These are phyloP conservation scores for Colletotrichum limetticola DNA, from an alignment of 2,329 filamentous ascomycete genomes.

Conservation along the genomic window DNA sequence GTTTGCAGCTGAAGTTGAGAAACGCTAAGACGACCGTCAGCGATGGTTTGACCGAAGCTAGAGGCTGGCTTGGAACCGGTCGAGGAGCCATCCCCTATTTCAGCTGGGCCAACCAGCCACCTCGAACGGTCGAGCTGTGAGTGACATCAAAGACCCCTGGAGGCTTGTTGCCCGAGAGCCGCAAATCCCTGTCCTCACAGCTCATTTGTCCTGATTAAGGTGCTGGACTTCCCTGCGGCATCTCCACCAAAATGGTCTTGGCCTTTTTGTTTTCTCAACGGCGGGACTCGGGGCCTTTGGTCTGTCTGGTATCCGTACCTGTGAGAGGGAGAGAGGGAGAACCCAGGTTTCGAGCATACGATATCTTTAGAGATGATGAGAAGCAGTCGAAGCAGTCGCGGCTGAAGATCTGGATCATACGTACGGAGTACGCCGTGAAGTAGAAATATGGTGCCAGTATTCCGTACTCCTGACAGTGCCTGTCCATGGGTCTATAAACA, in stretches of 20 bases:
- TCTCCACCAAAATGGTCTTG: constrained; percentile 23
- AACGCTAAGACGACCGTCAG: constrained; percentile 29
- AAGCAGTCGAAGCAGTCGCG: not conserved
- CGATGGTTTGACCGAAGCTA: constrained; percentile 18
- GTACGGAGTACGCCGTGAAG: not conserved
- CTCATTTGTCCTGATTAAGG: constrained; percentile 34
- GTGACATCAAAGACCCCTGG: constrained; percentile 27
- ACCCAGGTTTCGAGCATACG: not conserved
- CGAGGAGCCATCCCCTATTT: constrained; percentile 19
- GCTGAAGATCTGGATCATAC: not conserved
- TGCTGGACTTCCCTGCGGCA: constrained; percentile 21
- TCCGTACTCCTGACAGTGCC: not conserved
- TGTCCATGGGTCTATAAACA: not conserved
- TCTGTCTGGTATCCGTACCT: not conserved
- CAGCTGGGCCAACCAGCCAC: constrained; percentile 24
- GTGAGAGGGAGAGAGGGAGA: not conserved
- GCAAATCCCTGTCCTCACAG: constrained; percentile 15
- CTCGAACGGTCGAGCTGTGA: constrained; percentile 18
- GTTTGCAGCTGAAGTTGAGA: constrained; percentile 10
- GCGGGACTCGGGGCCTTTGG: not conserved
- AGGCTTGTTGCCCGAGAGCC: constrained; percentile 27
- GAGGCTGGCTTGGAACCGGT: constrained; percentile 4
- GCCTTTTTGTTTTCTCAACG: constrained; percentile 26
- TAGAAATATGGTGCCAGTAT: not conserved
- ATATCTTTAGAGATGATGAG: not conserved